Conservation (phyloP, 2,329 filamentous ascomycete species). For the Diaporthe sp. region DNA sequence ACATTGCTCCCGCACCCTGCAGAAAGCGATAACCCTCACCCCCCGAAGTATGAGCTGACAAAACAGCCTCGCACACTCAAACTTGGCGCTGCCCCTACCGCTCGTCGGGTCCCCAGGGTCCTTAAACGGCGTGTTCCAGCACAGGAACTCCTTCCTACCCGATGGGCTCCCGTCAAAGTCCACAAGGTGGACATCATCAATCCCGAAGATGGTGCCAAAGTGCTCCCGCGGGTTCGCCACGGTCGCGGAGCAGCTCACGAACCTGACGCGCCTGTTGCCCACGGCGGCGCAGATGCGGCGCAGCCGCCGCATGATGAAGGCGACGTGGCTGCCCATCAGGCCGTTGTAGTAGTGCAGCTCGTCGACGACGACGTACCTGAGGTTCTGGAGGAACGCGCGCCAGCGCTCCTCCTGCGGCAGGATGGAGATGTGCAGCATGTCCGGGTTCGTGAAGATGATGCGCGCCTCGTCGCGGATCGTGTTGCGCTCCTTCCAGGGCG, state of each 20-base stretch:
- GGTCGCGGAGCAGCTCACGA: constrained; percentile 96
- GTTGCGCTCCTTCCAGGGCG: constrained; percentile 83
- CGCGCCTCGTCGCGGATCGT: constrained; percentile 87
- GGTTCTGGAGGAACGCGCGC: constrained; percentile 88
- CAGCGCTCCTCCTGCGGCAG: constrained; percentile 92
- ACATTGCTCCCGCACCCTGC: constrained; percentile 87
- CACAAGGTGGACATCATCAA: constrained; percentile 83
- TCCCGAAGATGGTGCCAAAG: constrained; percentile 94
- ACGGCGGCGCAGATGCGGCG: constrained; percentile 90
- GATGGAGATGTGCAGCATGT: constrained; percentile 97
- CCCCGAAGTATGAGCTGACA: constrained; percentile 90
- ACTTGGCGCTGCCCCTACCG: constrained; percentile 85
- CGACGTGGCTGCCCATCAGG: constrained; percentile 92
- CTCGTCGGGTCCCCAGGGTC: constrained; percentile 89
- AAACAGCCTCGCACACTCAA: constrained; percentile 91
- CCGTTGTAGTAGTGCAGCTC: constrained; percentile 98
- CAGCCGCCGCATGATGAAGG: constrained; percentile 92
- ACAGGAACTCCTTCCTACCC: constrained; percentile 93
- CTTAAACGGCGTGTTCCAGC: constrained; percentile 97
- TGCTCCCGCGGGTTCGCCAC: constrained; percentile 93
- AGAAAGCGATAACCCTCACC: constrained; percentile 94
- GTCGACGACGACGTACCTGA: constrained; percentile 91
- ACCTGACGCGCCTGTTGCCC: constrained; percentile 87
- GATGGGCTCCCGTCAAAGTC: constrained; percentile 95
- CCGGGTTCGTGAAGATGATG: constrained; percentile 97